A percentile compares a stretch with the other conserved stretches of the same genome.
Evolutionary conservation across 768 basidiomycete species (phyloP).

Genomic region (Trametes gibbosa): DNA sequence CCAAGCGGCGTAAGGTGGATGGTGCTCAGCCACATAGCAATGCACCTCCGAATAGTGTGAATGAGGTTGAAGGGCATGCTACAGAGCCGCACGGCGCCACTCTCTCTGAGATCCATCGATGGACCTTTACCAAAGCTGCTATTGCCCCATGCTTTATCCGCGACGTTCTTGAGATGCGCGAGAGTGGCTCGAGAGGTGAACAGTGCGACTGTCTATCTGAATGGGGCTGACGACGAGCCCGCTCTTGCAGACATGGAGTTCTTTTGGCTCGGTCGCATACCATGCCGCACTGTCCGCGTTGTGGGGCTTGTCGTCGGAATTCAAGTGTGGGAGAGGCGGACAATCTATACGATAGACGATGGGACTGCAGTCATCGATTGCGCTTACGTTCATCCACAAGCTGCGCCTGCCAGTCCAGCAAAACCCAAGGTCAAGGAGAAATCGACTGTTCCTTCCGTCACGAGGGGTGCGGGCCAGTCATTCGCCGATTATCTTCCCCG

Average conservation of each 20-base stretch:
- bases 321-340: slow-evolving; percentile 54
- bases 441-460: not conserved
- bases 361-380: slow-evolving; percentile 76
- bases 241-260: slow-evolving; percentile 48
- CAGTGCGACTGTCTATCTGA: not conserved
- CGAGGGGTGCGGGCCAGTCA: not conserved
- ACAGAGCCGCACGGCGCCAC: not conserved
- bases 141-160: slow-evolving; percentile 27
- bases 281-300: slow-evolving; percentile 61
- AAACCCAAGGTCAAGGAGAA: not conserved
- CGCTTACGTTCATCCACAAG: slow-evolving; percentile 34
- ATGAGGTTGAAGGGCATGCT: not conserved
- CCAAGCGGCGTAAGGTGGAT: slow-evolving; percentile 8
- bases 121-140: slow-evolving; percentile 27
- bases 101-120: slow-evolving; percentile 22
- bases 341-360: slow-evolving; percentile 73
- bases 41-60: not conserved
- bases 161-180: slow-evolving; percentile 25
- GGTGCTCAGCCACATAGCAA: not conserved
- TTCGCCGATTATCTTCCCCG: slow-evolving; percentile 10
- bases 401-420: slow-evolving; percentile 7
- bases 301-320: slow-evolving; percentile 67
- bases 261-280: slow-evolving; percentile 69
- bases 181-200: slow-evolving; percentile 21
- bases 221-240: too few relatives aligned